Evolutionary conservation across 257 asterid species (phyloP), one percentile per base, ranked within the genome.

Genomic region (Verbena officinalis): DNA sequence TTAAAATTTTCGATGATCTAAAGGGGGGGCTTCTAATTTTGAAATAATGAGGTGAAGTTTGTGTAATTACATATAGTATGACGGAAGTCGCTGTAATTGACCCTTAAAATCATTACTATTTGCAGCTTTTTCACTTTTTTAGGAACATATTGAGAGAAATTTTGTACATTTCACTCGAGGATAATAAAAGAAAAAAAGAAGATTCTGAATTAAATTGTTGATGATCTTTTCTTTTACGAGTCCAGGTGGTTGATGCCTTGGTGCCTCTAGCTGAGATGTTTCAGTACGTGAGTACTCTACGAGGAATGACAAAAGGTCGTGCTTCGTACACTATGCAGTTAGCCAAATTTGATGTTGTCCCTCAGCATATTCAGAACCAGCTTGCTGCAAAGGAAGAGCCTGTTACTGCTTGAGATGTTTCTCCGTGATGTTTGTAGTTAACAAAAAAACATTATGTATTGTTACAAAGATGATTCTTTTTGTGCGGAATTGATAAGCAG

Each of bases 181-280:
- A 30, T 2, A 2, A 7, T 30, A 2, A 7, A 30, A 30, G 7
- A 36, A 2, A 5, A 7, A 36, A 5, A 36, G 33, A 2, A 27
- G 33, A 27, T 27, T 27, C 40, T 13, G 36, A 1, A 21, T 20
- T 8, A 53, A 23, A 14, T 59, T 44, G 40, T 24, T 16, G 16
- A 36, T 33, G 48, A 66, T 40, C 56, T 11, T 42, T 11, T 59
- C 20, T 21, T 38, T 55, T 55, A 30, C 61, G 2, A 31, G 65
- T 51, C 64, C 81, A 93, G 97, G 97, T 90, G 72, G 97, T 94
- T 23, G 96, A 94, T 79, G 81, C 97, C 7, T 58, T 84, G 65
- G 97, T 90, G 74, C 99, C 97, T 15, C 83, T 90, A 3, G 96
- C 97, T 7, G 99, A 90, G 88, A 94, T 94, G 99, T 94, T 90